A percentile compares a stretch with the other conserved stretches of the same genome.
These are phyloP conservation scores for Oryza punctata DNA, from an alignment of 176 grass and related monocot genomes.

Conservation along the genomic window DNA sequence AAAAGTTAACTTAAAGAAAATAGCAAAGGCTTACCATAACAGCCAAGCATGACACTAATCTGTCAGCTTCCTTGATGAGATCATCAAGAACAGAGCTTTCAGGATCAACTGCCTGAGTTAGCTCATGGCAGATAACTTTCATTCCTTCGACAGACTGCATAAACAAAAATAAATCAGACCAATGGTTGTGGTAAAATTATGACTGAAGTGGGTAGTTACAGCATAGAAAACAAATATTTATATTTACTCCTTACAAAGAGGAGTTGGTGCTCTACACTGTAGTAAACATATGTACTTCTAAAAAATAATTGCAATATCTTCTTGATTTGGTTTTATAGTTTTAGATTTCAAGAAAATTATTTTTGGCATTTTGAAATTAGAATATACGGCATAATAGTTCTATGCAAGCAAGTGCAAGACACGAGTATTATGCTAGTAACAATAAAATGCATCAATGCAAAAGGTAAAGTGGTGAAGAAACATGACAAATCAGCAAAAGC, in stretches of 20 bases:
- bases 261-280: background rate
- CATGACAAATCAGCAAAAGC: constrained; percentile 28
- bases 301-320: background rate
- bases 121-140: constrained; percentile 97
- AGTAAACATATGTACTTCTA: background rate
- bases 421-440: background rate
- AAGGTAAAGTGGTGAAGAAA: background rate
- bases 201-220: background rate
- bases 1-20: constrained; percentile 37
- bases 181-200: background rate
- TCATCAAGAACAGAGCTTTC: constrained; percentile 79
- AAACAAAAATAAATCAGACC: constrained; percentile 34
- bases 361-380: background rate
- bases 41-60: constrained; percentile 87
- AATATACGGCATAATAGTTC: too few species aligned
- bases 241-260: background rate
- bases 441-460: background rate
- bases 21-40: constrained; percentile 65
- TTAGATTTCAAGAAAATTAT: background rate
- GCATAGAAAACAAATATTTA: background rate
- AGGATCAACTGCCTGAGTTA: constrained; percentile 75
- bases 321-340: background rate
- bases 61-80: constrained; percentile 91
- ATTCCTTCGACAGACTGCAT: constrained; percentile 98
- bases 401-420: background rate